Evolutionary conservation across 352 stramenopile species (phyloP), one percentile per base, ranked within the genome.

Genomic region (Pythium pyrilobum): DNA sequence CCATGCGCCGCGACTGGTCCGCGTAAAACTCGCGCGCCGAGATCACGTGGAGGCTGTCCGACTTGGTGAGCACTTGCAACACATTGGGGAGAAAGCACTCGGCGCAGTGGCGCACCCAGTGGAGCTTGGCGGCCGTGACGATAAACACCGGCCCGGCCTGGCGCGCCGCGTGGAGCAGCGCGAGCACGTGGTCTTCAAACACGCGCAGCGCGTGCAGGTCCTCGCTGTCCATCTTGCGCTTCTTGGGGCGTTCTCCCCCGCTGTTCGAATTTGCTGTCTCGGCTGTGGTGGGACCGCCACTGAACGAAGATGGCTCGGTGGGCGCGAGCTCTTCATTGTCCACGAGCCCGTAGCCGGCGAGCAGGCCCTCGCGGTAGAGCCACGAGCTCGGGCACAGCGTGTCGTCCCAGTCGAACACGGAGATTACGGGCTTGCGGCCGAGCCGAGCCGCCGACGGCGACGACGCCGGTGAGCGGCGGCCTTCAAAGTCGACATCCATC

Each of bases 361-460:
- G 61, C 21, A 82, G 51, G 5, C 69, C 72, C 10, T 72, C 63
- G 6, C 50, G 50, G 36, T 77, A 69, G 42, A 87, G 60, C 75
- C 75, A 87, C 39, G 59, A 77, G 58, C 71, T 79, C 7, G 75
- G 75, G 29, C 75, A 87, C 6, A 87, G 62, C 23, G 75, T 87
- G 63, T 87, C 75, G 33, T 86, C 75, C 75, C 75, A 86, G 57
- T 86, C 75, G 25, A 86, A 81, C 27, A 86, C 63, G 0, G 67
- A 71, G 18, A 81, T 58, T 29, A 58, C 51, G 18, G 51, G 51
- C 34, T 50, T 58, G 21, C 42, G 37, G 27, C 27, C 18, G n/a
- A 28, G 38, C 13, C 37, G 21, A 72, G 40, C 16, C 21, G 38
- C 39, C 13, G 47, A 32, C 10, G 51, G 39, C 24, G 58, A 52